phyloP scores from a whole-genome alignment of 2,329 filamentous ascomycete genomes.

The Cephalotrichum gorgonifer region DNA sequence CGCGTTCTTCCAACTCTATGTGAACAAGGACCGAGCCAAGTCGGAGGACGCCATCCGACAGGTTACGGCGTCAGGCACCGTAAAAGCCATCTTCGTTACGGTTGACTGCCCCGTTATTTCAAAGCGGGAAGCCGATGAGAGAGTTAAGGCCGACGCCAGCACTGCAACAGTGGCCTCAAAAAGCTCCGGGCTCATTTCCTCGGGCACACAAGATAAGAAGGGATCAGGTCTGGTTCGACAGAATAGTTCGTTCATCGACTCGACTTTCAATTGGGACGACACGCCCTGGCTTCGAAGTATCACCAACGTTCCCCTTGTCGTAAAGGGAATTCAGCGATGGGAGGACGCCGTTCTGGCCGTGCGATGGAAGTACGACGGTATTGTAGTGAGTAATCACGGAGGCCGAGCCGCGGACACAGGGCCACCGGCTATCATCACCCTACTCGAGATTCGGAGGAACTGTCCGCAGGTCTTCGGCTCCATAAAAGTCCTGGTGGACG shows the following conservation, averaged over 20 bases:
- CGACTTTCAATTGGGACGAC: constrained; percentile 33
- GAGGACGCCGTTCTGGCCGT: constrained; percentile 28
- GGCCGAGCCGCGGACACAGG: constrained; percentile 25
- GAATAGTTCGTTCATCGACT: constrained; percentile 7
- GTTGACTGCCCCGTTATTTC: constrained; percentile 4
- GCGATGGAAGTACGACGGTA: constrained; percentile 24
- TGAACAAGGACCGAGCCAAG: constrained; percentile 6
- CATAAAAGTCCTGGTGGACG: constrained; percentile 27
- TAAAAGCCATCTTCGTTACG: constrained; percentile 8
- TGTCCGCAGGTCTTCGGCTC: constrained; percentile 27
- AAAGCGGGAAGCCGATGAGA: constrained; percentile 12
- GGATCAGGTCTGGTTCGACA: constrained; percentile 6
- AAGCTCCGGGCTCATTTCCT: background rate
- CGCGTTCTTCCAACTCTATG: constrained; percentile 10
- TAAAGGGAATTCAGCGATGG: constrained; percentile 30
- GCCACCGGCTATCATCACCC: constrained; percentile 24
- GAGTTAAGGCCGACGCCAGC: constrained; percentile 2
- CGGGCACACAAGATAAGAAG: background rate
- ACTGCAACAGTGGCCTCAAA: background rate
- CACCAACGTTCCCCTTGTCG: constrained; percentile 37
- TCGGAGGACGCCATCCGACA: background rate
- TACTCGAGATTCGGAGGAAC: constrained; percentile 26
- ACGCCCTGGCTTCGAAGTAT: constrained; percentile 37
- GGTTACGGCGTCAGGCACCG: background rate
- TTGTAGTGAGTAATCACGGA: constrained; percentile 35